Evolutionary conservation across 768 basidiomycete genomes (phyloP).

Genomic region (Pleurotus cornucopiae): DNA sequence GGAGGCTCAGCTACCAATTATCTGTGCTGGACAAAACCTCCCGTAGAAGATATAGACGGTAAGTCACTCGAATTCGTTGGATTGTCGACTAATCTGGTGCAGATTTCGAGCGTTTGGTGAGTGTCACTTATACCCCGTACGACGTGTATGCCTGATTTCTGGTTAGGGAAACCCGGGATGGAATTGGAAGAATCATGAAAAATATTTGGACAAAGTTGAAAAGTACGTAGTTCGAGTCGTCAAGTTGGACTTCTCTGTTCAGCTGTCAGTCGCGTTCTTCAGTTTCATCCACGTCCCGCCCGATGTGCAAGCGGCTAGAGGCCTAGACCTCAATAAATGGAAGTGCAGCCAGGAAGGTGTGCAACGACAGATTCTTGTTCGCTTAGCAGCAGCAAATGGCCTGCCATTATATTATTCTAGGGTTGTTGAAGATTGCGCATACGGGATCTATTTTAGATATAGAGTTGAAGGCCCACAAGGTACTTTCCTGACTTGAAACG

Average conservation of each 20-base stretch:
- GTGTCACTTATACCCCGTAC: background rate
- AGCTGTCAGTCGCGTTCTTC: background rate
- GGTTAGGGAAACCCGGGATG: constrained; percentile 10
- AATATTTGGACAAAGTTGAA: constrained; percentile 11
- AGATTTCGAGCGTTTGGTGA: constrained; percentile 13
- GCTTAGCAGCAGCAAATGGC: too few relatives aligned
- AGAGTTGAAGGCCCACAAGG: background rate
- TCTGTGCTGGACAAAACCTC: constrained; percentile 13
- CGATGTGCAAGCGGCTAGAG: background rate
- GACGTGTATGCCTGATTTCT: background rate
- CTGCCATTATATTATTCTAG: background rate
- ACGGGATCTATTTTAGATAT: background rate
- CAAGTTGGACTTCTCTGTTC: too few relatives aligned
- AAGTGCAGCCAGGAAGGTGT: background rate
- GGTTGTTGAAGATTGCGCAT: background rate
- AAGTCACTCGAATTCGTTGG: background rate
- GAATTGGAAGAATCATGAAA: constrained; percentile 9
- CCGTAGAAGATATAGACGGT: constrained; percentile 15
- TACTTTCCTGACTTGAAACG: background rate
- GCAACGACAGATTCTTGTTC: background rate
- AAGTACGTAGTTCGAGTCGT: background rate
- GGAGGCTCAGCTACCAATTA: constrained; percentile 17
- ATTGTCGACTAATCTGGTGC: background rate
- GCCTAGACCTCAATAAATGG: background rate
- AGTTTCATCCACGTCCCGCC: background rate